Base-by-base conservation (phyloP, 1,284 basidiomycete species). In the Anthracocystis setariae region DNA sequence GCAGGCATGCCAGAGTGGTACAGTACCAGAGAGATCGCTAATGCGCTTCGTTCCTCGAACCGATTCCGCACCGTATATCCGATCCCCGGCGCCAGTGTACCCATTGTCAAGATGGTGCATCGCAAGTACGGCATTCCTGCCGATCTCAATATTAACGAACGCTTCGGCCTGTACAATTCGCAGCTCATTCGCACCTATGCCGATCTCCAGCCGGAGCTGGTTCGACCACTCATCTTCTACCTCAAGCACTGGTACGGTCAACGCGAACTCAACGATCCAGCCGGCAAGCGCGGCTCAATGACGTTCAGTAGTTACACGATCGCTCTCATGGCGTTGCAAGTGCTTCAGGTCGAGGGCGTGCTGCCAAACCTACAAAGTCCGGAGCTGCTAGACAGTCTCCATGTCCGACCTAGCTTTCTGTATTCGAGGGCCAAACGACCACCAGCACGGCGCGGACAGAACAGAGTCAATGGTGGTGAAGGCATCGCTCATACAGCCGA, bases 301-400 rank as follows among this genome's bases (percentile, higher is more conserved):
- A 69, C 67, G 3, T 69, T 80, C 57, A 75, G 66, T 46, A 74
- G 70, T 42, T 80, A 80, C 67, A 74, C 78, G 4, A 64, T 78
- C n/a, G 62, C 67, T 7, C 66, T 80, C 13, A 62, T 77, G 67
- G 76, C 75, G 9, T 71, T 84, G 46, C 69, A 79, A 21, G 82
- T 79, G 45, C 74, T 84, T 7, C 83, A 84, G 55, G 40, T 61
- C 2, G 55, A 68, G 42, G 62, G 65, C 0, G 33, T 82, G 37
- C 59, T 84, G 17, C 83, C 83, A 1, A 84, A 84, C 46, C 64
- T 84, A 5, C 83, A 84, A 42, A 73, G 74, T 40, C 48, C 65
- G 2, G 21, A 32, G 5, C 61, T 84, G 7, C 76, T 83, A 29
- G 50, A 43, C 2, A 46, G 46, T 17, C 60, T 70, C n/a, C 55